phyloP scores from a whole-genome alignment of 75 land plant species.

The Pinus tabuliformis region DNA sequence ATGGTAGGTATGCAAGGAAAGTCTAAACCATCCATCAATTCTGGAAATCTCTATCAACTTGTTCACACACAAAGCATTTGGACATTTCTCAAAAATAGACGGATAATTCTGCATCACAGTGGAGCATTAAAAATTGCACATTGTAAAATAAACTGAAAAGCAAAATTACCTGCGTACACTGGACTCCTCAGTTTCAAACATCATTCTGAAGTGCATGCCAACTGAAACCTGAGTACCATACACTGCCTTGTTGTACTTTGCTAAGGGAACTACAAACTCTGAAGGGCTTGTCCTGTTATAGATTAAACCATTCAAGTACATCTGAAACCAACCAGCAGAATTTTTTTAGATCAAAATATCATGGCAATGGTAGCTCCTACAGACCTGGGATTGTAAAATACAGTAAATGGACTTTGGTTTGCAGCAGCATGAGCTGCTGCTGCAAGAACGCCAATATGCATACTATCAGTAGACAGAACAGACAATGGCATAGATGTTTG shows the following conservation, averaged over 20 bases:
- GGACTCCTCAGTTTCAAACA: constrained; percentile 96
- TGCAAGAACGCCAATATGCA: constrained; percentile 94
- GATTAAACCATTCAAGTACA: background rate
- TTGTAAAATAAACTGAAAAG: background rate
- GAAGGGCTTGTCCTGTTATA: constrained; percentile 77
- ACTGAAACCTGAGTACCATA: constrained; percentile 65
- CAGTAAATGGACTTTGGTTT: constrained; percentile 68
- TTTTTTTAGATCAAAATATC: background rate
- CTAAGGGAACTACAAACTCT: constrained; percentile 76
- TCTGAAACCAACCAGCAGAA: background rate
- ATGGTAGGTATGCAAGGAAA: too few relatives aligned
- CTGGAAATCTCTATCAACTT: too few relatives aligned
- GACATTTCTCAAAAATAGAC: too few relatives aligned
- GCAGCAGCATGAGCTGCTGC: constrained; percentile 96
- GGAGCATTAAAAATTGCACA: too few relatives aligned
- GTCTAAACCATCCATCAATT: too few relatives aligned
- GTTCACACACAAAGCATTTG: too few relatives aligned
- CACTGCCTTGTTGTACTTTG: constrained; percentile 68
- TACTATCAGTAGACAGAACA: constrained; percentile 85
- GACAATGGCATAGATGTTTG: constrained; percentile 74
- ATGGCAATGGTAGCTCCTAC: background rate
- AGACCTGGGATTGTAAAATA: constrained; percentile 93
- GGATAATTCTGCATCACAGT: too few relatives aligned
- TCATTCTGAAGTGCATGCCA: constrained; percentile 94
- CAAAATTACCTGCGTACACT: constrained; percentile 66